Evolutionary conservation across 2,329 filamentous ascomycete species (phyloP), one percentile per base, ranked within the genome.

Genomic region (Aspergillus japonicus): DNA sequence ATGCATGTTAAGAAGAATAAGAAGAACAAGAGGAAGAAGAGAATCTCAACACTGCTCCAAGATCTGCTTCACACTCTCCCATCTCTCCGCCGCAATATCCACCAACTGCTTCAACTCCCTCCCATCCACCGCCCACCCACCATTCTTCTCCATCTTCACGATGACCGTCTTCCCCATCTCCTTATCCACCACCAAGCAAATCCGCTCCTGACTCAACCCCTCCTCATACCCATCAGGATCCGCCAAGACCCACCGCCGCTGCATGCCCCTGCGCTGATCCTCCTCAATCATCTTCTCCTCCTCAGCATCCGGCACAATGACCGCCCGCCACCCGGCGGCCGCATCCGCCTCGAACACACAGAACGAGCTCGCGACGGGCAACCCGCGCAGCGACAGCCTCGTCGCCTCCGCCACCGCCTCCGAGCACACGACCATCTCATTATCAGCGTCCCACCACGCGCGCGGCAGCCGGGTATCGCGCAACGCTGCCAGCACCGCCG

Each of bases 171-270:
- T 83, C 3, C 81, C 82, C 53, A n/a, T 62, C 39, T 70, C 65
- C 57, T 69, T 71, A 71, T 94, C 89, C n/a, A 96, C 85, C 52
- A 95, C 87, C 35, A 96, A 79, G 2, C 88, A 93, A n/a, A 95
- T 80, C n/a, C 78, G 84, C 81, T 99, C 95, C 62, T 87, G 82
- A 71, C 92, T 96, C 48, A 96, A 77, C 8, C 84, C 85, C 78
- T 98, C 95, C 78, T 99, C 95, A 67, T 96, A 89, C 23, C 87
- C 85, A 78, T 99, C 95, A 2, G 92, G 92, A 77, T 99, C 95
- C 6, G 90, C 86, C 59, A 99, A 77, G 2, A 97, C 80, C 91
- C 92, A 96, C 62, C 71, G 68, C 66, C 69, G 71, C 61, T 70
- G 68, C 54, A 70, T 72, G 57, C 67, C 71, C 54, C 68, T 70